Conservation (phyloP, 1,139 yeast genomes). For the Yamadazyma dendronema region DNA sequence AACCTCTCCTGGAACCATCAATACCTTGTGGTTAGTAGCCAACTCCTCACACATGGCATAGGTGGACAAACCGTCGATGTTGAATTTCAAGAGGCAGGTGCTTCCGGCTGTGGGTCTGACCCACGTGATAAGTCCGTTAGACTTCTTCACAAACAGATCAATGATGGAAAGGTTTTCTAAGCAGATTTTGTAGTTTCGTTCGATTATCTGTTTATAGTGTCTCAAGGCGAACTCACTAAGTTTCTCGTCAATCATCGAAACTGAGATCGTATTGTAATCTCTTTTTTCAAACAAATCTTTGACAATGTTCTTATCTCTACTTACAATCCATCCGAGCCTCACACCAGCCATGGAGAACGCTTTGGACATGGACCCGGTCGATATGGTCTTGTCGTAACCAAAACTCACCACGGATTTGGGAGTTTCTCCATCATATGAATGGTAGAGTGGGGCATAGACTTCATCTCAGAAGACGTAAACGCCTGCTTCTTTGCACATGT, state of each 20-base stretch:
- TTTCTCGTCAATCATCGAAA: constrained; percentile 49
- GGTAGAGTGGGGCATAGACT: constrained; percentile 56
- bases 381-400: constrained; percentile 43
- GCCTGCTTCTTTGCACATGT: constrained; percentile 32
- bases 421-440: constrained; percentile 20
- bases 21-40: constrained; percentile 30
- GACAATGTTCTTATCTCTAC: constrained; percentile 29
- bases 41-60: constrained; percentile 33
- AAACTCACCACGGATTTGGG: constrained; percentile 40
- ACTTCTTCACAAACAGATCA: constrained; percentile 29
- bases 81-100: constrained; percentile 42
- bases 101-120: constrained; percentile 50
- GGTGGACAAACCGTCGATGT: constrained; percentile 26
- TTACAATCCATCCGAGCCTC: constrained; percentile 53
- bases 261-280: constrained; percentile 54
- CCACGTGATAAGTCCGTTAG: constrained; percentile 36
- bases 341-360: constrained; percentile 57
- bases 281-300: constrained; percentile 38
- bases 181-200: constrained; percentile 40
- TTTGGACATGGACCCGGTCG: constrained; percentile 54
- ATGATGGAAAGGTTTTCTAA: constrained; percentile 32
- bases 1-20: constrained; percentile 54
- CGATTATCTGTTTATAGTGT: constrained; percentile 31
- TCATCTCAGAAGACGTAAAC: constrained; percentile 50
- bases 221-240: constrained; percentile 44